Evolutionary conservation across 495 filamentous ascomycete genomes (phyloP).

Genomic region (Hyaloscypha variabilis): DNA sequence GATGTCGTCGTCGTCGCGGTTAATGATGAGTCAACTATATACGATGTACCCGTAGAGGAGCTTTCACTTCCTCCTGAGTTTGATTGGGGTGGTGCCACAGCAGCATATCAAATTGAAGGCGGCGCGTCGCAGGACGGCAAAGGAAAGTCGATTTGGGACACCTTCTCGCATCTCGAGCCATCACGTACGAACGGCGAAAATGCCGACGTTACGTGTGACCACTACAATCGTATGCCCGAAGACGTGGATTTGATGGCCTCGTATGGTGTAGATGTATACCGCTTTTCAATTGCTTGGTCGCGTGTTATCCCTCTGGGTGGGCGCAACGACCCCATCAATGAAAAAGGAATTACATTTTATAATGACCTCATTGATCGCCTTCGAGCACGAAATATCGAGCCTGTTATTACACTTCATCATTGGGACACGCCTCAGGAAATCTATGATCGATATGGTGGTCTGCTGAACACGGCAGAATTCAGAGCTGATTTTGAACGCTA

Average conservation of each 20-base stretch:
- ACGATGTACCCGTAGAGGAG: background rate
- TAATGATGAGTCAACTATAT: background rate
- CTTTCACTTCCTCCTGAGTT: constrained; percentile 39
- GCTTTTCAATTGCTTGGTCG: constrained; percentile 75
- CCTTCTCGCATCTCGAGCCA: constrained; percentile 68
- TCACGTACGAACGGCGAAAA: constrained; percentile 70
- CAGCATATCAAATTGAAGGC: constrained; percentile 71
- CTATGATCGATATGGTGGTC: constrained; percentile 59
- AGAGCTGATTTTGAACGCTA: constrained; percentile 60
- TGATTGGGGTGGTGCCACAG: constrained; percentile 48
- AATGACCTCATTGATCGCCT: constrained; percentile 60
- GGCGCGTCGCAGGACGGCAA: constrained; percentile 65
- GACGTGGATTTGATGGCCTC: constrained; percentile 71
- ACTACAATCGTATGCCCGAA: constrained; percentile 68
- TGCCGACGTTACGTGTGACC: constrained; percentile 71
- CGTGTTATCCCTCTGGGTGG: constrained; percentile 68
- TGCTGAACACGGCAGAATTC: constrained; percentile 57
- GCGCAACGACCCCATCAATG: constrained; percentile 60
- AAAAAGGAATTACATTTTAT: constrained; percentile 59
- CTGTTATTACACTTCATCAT: constrained; percentile 63
- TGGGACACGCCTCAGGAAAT: constrained; percentile 61
- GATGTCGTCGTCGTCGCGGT: background rate
- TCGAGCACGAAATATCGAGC: constrained; percentile 54
- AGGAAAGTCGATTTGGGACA: constrained; percentile 74
- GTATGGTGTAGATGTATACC: constrained; percentile 62